A percentile compares a stretch with the other conserved stretches of the same genome.
Conservation (phyloP, 345 rosid genomes). For the Kernera saxatilis region DNA sequence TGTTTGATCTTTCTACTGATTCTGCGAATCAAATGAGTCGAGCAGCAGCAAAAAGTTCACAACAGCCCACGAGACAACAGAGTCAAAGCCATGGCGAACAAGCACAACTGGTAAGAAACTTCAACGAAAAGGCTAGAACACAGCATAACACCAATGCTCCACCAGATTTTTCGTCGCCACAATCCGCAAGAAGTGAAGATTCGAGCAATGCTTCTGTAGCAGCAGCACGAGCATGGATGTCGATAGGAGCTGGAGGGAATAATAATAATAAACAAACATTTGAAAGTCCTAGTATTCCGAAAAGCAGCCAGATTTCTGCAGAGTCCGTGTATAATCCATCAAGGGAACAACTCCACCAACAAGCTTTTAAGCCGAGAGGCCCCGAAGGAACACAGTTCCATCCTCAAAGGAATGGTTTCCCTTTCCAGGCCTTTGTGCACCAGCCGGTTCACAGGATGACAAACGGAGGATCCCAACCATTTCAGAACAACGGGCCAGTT, state of each 20-base stretch:
- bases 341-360: conserved; percentile 48
- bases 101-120: conserved; percentile 53
- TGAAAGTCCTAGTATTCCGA: conserved; percentile 43
- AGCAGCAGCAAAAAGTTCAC: conserved; percentile 26
- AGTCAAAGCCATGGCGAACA: conserved; percentile 51
- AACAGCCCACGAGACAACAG: conserved; percentile 23
- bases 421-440: conserved; percentile 52
- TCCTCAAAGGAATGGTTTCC: conserved; percentile 45
- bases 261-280: conserved; percentile 42
- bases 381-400: conserved; percentile 47
- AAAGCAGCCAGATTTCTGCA: conserved; percentile 47
- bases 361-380: conserved; percentile 37
- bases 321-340: conserved; percentile 61
- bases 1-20: conserved; percentile 37
- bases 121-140: conserved; percentile 49
- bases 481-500: conserved; percentile 31
- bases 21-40: conserved; percentile 41
- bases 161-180: conserved; percentile 31
- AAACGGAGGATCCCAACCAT: conserved; percentile 42
- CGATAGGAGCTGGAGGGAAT: conserved; percentile 63
- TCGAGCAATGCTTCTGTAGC: conserved; percentile 56
- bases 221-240: conserved; percentile 91
- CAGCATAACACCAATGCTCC: conserved; percentile 45
- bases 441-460: conserved; percentile 36
- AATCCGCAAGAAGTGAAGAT: conserved; percentile 47